phyloP scores from a whole-genome alignment of 257 asterid species.

The Fraxinus cuspidata region DNA sequence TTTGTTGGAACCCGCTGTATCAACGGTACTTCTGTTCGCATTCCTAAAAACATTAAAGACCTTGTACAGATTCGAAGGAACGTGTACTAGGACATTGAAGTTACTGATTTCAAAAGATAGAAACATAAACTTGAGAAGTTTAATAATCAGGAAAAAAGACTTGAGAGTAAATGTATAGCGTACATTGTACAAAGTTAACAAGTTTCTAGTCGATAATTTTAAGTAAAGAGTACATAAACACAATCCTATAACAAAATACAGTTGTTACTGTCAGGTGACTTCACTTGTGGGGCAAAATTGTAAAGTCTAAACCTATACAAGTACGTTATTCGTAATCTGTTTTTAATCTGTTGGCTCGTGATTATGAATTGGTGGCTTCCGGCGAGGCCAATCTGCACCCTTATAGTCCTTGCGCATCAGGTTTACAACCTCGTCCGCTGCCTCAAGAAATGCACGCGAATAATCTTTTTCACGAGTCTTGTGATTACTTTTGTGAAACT shows the following conservation, averaged over 20 bases:
- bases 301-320: conserved; percentile 50
- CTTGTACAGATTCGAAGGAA: conserved; percentile 22
- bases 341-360: conserved; percentile 47
- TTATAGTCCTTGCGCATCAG: conserved; percentile 57
- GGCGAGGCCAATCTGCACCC: conserved; percentile 29
- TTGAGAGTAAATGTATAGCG: conserved; percentile 22
- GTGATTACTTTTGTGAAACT: not conserved
- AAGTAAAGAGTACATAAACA: not conserved
- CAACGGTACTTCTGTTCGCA: conserved; percentile 54
- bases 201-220: conserved; percentile 20
- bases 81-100: not conserved
- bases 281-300: conserved; percentile 65
- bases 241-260: conserved; percentile 20
- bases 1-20: conserved; percentile 46
- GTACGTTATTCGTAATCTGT: not conserved
- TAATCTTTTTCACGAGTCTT: conserved; percentile 14
- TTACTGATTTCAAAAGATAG: not conserved
- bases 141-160: not conserved
- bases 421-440: conserved; percentile 50
- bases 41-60: conserved; percentile 48
- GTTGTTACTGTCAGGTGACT: conserved; percentile 23
- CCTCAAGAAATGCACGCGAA: conserved; percentile 37
- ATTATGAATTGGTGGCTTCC: conserved; percentile 80
- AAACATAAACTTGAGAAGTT: not conserved
- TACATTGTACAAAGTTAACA: conserved; percentile 42